These are phyloP conservation scores for Kodamaea restingae DNA, from an alignment of 805 yeast species.

Conservation along the genomic window DNA sequence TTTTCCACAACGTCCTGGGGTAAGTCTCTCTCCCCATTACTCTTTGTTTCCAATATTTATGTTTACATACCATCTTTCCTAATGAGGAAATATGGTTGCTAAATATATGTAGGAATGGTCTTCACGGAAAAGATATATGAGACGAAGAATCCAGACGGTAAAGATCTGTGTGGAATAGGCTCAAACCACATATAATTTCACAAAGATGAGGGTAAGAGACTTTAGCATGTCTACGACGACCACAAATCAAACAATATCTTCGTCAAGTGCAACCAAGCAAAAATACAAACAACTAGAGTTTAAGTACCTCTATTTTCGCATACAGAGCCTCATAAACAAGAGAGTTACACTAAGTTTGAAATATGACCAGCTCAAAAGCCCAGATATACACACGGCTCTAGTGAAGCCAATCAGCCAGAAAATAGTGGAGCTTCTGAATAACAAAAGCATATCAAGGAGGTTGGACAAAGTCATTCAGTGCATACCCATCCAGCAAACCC, in stretches of 20 bases:
- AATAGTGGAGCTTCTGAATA: constrained; percentile 37
- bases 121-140: background rate
- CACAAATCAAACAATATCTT: constrained; percentile 1
- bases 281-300: constrained; percentile 30
- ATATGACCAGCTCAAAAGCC: constrained; percentile 49
- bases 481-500: constrained; percentile 22
- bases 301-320: constrained; percentile 34
- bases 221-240: constrained; percentile 6
- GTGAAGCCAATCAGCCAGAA: constrained; percentile 44
- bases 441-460: constrained; percentile 30
- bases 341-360: constrained; percentile 43
- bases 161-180: background rate
- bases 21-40: background rate
- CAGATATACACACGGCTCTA: constrained; percentile 45
- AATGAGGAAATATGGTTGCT: constrained; percentile 5
- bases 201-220: constrained; percentile 8
- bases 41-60: constrained; percentile 3
- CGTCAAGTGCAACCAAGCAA: constrained; percentile 9
- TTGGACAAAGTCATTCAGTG: constrained; percentile 28
- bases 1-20: no score
- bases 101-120: background rate
- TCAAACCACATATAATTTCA: background rate
- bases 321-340: constrained; percentile 41
- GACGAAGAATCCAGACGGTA: background rate
- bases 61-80: constrained; percentile 5